Base-by-base conservation (phyloP, 2,329 filamentous ascomycete species). In the Elsinoe australis region DNA sequence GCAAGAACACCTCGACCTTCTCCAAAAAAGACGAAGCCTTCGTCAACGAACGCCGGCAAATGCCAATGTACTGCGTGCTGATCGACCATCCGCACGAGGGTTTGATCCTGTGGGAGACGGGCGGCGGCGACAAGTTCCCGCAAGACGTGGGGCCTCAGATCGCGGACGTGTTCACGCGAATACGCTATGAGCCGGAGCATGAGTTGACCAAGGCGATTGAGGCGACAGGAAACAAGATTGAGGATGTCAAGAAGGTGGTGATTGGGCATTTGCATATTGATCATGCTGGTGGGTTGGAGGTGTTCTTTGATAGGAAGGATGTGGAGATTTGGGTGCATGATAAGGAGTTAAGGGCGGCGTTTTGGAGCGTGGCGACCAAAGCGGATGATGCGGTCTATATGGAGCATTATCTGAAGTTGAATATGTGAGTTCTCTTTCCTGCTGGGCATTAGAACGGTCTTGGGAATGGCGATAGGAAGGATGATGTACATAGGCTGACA, bases 91-190 rank as follows among this genome's bases (percentile, higher is more conserved):
- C 70, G 0, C 61, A 63, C 32, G 58, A 67, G 44, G 71, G 69
- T 1, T 55, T 69, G 4, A 71, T 73, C 50, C 59, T 72, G 6
- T 72, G 64, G 54, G 70, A 72, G 46, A 71, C 68, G 0, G 71
- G 70, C 4, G 66, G 65, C 46, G 68, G 66, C 1, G 67, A 72
- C 50, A 65, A 72, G 49, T 57, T 68, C 31, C 57, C 65, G 4
- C 56, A 59, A 26, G 61, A 67, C 34, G 55, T 64, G 59, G 60
- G 60, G 2, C 58, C 62, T 8, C 57, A 59, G 39, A 36, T 62
- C 8, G 36, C 56, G n/a, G 63, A 65, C 49, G 53, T 65, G 9
- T 64, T 65, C 51, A 51, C 54, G 2, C 52, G 63, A 22, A 58
- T 64, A 39, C 52, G 54, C 26, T 65, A 63, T 33, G 61, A 63